Evolutionary conservation across 2,329 filamentous ascomycete genomes (phyloP).

Genomic region (Aspergillus japonicus): DNA sequence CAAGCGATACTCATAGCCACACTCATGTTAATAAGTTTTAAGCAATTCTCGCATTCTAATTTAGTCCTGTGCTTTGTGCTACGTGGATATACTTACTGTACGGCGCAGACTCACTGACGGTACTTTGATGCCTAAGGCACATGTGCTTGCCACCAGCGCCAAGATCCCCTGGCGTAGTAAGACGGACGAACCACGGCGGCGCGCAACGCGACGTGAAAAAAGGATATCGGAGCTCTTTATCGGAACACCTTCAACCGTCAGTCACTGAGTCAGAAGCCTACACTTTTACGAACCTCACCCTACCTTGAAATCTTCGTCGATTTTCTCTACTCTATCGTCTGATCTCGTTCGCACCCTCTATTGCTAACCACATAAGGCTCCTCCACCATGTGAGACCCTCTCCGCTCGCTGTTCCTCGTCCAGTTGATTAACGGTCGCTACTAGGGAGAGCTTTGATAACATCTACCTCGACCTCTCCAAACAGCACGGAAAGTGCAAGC

Average conservation of each 20-base stretch:
- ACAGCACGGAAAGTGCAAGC: constrained; percentile 86
- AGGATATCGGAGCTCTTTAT: constrained; percentile 18
- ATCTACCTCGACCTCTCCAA: constrained; percentile 96
- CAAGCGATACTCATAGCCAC: too few species aligned
- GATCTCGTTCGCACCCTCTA: not conserved
- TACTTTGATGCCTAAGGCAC: constrained; percentile 13
- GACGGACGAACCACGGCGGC: constrained; percentile 16
- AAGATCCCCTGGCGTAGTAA: constrained; percentile 15
- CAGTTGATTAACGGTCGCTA: constrained; percentile 11
- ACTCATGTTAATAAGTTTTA: too few species aligned
- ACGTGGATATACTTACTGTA: too few species aligned
- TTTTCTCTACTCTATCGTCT: not conserved
- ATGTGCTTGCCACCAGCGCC: not conserved
- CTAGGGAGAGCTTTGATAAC: constrained; percentile 89
- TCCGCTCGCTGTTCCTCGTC: not conserved
- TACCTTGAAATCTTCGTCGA: not conserved
- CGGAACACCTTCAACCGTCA: constrained; percentile 1
- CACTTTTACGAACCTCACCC: not conserved
- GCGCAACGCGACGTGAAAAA: constrained; percentile 28
- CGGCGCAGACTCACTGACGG: not conserved
- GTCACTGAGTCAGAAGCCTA: not conserved
- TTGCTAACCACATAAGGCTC: constrained; percentile 15
- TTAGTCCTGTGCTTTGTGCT: too few species aligned
- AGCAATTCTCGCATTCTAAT: too few species aligned
- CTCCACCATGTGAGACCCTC: constrained; percentile 37